Evolutionary conservation across 176 grass and related monocot genomes (phyloP), one percentile per base, ranked within the genome.

Genomic region (Oryza rufipogon): DNA sequence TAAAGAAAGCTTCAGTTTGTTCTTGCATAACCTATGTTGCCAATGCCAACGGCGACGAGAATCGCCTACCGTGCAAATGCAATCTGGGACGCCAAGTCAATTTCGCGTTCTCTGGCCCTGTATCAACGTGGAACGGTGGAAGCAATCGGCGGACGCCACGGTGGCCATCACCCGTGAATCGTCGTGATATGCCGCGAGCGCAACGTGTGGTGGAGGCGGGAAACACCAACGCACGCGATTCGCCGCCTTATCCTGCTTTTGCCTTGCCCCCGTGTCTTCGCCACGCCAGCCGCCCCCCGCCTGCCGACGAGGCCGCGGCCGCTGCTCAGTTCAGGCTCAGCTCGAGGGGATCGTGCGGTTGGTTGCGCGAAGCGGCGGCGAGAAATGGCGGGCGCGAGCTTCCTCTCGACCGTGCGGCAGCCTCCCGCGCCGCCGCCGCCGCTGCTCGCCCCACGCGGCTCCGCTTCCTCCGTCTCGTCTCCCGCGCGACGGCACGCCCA

Each of bases 371-470:
- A 63, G 26, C 13, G 73, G 16, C 15, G 77, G 49, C 49, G 49
- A 52, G 42, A 61, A 83, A 97, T 97, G 94, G 86, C 89, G 73
- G 85, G 94, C 42, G 77, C 92, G 22, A 76, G 16, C 69, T 87
- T 89, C 44, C 38, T 97, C 80, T 94, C 88, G 0, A 58, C 87
- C 7, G 73, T 89, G 65, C 91, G 73, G 26, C 65, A 83, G 15
- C 54, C 83, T 73, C 87, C 85, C 1, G 85, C 80, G 19, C 67
- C 67, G 32, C 67, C 30, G 30, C 30, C 4, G 34, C 34, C 67
- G 32, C 89, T 83, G 19, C 19, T 58, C 54, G 54, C 33, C 47
- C 19, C 78, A 20, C 85, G 71, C 75, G 74, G 84, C 42, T 25
- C 79, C 67, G 23, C 76, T 17, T 66, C 76, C 38, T 10, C 64